Percentiles rank a stretch among this genome's conserved stretches.
Evolutionary conservation across 2,329 filamentous ascomycete genomes (phyloP).

Genomic region (Pyricularia grisea): DNA sequence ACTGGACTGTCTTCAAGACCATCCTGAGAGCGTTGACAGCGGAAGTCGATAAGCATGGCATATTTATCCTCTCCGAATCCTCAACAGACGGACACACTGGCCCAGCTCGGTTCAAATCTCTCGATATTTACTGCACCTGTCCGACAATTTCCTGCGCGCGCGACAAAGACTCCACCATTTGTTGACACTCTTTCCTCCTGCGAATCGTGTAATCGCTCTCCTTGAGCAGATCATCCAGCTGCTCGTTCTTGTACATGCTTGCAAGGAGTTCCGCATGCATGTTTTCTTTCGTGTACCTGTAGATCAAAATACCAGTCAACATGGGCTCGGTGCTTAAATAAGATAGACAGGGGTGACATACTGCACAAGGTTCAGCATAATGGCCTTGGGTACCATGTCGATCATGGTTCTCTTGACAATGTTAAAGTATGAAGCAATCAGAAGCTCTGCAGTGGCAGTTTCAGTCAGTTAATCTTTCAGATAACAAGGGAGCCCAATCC

Average conservation of each 20-base stretch:
- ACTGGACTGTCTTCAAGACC: not conserved
- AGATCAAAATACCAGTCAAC: not conserved
- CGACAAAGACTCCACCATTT: slow-evolving; percentile 92
- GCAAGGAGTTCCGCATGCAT: slow-evolving; percentile 97
- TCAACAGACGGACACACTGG: not conserved
- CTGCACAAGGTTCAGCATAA: slow-evolving; percentile 96
- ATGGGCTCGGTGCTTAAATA: not conserved
- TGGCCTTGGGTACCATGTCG: slow-evolving; percentile 98
- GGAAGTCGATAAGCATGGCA: not conserved
- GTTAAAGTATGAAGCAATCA: slow-evolving; percentile 96
- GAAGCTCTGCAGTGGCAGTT: slow-evolving; percentile 52
- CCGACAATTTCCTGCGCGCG: slow-evolving; percentile 95
- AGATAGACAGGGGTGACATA: slow-evolving; percentile 40
- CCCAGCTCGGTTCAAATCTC: not conserved
- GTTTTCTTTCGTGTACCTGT: slow-evolving; percentile 87
- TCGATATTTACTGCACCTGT: slow-evolving; percentile 47
- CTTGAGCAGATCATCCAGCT: slow-evolving; percentile 89
- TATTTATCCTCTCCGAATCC: not conserved
- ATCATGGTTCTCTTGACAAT: slow-evolving; percentile 98
- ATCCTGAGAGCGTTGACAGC: not conserved
- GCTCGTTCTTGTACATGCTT: slow-evolving; percentile 90
- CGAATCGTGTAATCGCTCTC: slow-evolving; percentile 96
- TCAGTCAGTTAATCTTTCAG: not conserved
- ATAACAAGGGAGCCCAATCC: not conserved
- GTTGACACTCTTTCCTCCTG: slow-evolving; percentile 93